Evolutionary conservation across 2,329 filamentous ascomycete species (phyloP), one percentile per base, ranked within the genome.

Genomic region (Ophiostoma sp.): DNA sequence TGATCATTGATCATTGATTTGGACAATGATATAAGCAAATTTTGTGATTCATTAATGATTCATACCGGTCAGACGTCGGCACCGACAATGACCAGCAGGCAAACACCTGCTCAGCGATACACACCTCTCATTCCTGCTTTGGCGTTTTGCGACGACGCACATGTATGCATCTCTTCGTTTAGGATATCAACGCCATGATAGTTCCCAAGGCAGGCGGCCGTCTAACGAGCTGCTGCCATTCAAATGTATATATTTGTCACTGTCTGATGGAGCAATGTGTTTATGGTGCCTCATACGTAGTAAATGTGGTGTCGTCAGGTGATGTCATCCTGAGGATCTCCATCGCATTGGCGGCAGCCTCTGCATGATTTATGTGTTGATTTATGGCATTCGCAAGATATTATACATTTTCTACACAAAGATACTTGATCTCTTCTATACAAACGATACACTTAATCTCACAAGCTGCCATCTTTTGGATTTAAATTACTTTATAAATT

Each of bases 61-160:
- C 17, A 15, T 17, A n/a, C 44, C 44, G 15, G n/a, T 23, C 52
- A 20, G 44, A 48, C 44, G 17, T 48, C 44, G 4, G 1, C 3
- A 41, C 39, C 39, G 13, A 41, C 39, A 4, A 35, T 33, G 5
- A 10, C 35, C 36, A 8, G 36, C 62, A 35, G 6, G 17, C 60
- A 35, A 20, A 31, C 27, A 31, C 11, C 39, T 41, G 39, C 39
- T 41, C 4, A 20, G 15, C 64, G 23, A 39, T 67, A 39, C 64
- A 65, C 52, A 62, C 57, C 57, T 31, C 57, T 62, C 62, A 39
- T 64, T 36, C 33, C 41, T 65, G n/a, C 31, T 65, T 65, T 65
- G 62, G 62, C 62, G 33, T 65, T 65, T 27, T 62, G 23, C 15
- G 57, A 62, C 20, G 23, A 35, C 57, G 57, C 57, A 15, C 27